Base-by-base conservation (phyloP, 352 stramenopile genomes). In the Globisporangium polare region DNA sequence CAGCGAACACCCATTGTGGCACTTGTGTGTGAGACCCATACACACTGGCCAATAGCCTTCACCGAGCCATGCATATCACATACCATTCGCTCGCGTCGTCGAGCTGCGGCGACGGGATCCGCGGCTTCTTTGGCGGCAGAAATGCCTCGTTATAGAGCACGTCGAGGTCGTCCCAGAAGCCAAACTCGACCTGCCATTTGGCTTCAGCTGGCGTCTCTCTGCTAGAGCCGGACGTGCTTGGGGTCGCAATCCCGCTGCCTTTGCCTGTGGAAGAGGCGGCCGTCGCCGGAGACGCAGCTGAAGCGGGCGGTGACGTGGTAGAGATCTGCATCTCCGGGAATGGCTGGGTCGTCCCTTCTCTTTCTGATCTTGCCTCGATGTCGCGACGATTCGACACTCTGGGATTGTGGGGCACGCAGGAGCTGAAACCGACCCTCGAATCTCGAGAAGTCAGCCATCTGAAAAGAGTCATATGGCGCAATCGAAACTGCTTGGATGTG, bases 151-250 rank as follows among this genome's bases (percentile, higher is more conserved):
- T 67, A 60, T 88, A 90, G 45, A 86, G 65, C 53, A 74, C 68
- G 43, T 93, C 81, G 17, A 80, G 45, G 33, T 77, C 68, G 27
- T 68, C 73, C 69, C 76, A 80, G 54, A 93, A 93, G 12, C 83
- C 79, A 46, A 75, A 91, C 24, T 61, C 58, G 10, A 85, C 54
- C 13, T 79, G 74, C 83, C 83, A 91, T 42, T 26, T 56, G 3
- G 18, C 29, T 9, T 43, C 50, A n/a, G 6, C 29, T 10, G 22
- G 29, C 29, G 50, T 27, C 17, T 54, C 49, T 15, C 29, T n/a
- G 17, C 26, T 39, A 1, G 29, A 43, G n/a, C 29, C 50, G 7
- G 50, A 31, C n/a, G 50, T 56, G 37, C 50, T 43, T 29, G n/a
- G 50, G 24, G 29, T 43, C 12, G 29, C 29, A 12, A 17, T 22